Evolutionary conservation across 805 yeast genomes (phyloP).

Genomic region (Metschnikowia kofuensis): DNA sequence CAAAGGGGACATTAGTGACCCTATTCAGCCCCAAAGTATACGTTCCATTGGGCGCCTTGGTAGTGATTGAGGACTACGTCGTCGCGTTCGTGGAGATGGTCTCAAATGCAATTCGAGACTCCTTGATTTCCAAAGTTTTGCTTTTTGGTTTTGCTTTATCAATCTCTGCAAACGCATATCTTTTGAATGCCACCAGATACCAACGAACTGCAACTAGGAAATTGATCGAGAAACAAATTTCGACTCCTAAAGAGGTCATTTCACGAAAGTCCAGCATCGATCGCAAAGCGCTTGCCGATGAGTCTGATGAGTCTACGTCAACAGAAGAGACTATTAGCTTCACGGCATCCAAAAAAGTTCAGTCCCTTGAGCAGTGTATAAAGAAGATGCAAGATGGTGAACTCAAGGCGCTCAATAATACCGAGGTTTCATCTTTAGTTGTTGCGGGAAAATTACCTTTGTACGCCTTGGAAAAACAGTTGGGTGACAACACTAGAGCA

Average conservation of each 20-base stretch:
- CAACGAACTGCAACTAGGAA: constrained; percentile 47
- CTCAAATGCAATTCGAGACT: constrained; percentile 73
- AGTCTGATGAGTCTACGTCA: constrained; percentile 18
- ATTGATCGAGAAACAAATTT: constrained; percentile 38
- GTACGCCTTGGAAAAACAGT: constrained; percentile 91
- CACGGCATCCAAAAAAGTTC: constrained; percentile 21
- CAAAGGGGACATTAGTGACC: constrained; percentile 54
- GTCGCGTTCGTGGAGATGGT: constrained; percentile 50
- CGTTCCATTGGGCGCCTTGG: constrained; percentile 53
- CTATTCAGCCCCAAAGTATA: constrained; percentile 56
- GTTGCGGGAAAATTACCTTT: constrained; percentile 78
- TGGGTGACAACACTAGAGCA: constrained; percentile 87
- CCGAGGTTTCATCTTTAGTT: constrained; percentile 71
- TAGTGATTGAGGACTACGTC: constrained; percentile 61
- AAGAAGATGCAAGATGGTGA: constrained; percentile 67
- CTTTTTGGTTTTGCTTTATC: constrained; percentile 72
- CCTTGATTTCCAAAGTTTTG: constrained; percentile 71
- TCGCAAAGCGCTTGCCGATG: constrained; percentile 3
- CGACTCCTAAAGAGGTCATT: constrained; percentile 22
- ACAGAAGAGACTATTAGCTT: constrained; percentile 26
- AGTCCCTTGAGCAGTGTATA: constrained; percentile 63
- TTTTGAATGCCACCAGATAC: constrained; percentile 79
- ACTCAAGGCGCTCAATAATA: constrained; percentile 61
- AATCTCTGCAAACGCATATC: constrained; percentile 75
- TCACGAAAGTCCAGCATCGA: constrained; percentile 5